A percentile compares a stretch with the other conserved stretches of the same genome.
Evolutionary conservation across 2,329 filamentous ascomycete genomes (phyloP).

Genomic region (Ophiostoma sp.): DNA sequence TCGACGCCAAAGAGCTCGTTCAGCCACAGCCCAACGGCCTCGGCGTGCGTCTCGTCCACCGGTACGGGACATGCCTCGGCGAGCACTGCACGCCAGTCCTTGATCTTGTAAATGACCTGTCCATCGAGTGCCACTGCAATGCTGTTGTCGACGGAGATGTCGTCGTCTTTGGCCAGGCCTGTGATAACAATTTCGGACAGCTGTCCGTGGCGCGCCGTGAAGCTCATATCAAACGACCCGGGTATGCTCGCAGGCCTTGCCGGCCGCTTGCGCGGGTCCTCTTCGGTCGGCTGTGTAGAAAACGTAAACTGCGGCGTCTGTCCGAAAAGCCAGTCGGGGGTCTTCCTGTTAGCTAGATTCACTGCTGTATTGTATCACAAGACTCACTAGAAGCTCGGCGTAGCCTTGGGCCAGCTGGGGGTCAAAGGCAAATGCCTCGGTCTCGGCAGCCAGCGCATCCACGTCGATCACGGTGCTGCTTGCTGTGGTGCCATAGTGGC

Average conservation of each 20-base stretch:
- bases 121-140: slow-evolving; percentile 27
- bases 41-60: slow-evolving; percentile 13
- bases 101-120: slow-evolving; percentile 30
- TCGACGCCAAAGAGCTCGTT: slow-evolving; percentile 33
- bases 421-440: slow-evolving; percentile 40
- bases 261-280: slow-evolving; percentile 54
- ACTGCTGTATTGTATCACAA: neutral
- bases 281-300: slow-evolving; percentile 54
- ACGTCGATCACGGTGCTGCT: slow-evolving; percentile 38
- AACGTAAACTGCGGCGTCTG: slow-evolving; percentile 83
- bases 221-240: slow-evolving; percentile 33
- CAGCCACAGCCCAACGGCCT: slow-evolving; percentile 31
- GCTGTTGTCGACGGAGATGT: neutral
- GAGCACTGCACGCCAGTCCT: slow-evolving; percentile 32
- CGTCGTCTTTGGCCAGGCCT: slow-evolving; percentile 27
- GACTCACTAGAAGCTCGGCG: slow-evolving; percentile 44
- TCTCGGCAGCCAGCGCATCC: slow-evolving; percentile 42
- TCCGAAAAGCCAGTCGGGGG: slow-evolving; percentile 69
- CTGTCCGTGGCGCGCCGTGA: slow-evolving; percentile 40
- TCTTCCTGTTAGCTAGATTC: slow-evolving; percentile 36
- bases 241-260: slow-evolving; percentile 45
- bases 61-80: slow-evolving; percentile 22
- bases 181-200: slow-evolving; percentile 32
- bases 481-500: slow-evolving; percentile 55
- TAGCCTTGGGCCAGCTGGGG: slow-evolving; percentile 49